phyloP scores from a whole-genome alignment of 83 land plant species.

The Diphasiastrum complanatum region DNA sequence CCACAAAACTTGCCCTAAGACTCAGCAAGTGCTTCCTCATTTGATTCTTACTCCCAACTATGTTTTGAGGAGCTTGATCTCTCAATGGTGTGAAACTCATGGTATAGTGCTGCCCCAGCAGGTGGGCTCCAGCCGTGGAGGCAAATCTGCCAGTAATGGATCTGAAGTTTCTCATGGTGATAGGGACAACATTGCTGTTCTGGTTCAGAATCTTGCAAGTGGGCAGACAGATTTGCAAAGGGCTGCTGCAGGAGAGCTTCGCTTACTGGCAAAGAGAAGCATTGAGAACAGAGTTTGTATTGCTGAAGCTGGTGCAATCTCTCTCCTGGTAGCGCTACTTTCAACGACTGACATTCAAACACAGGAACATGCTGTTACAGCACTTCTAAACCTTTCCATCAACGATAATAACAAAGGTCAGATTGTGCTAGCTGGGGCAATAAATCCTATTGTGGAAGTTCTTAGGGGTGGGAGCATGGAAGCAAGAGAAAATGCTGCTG shows the following conservation, averaged over 20 bases:
- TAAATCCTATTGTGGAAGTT: background rate
- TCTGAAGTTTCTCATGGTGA: background rate
- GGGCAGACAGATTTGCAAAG: background rate
- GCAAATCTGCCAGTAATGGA: background rate
- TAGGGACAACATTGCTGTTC: background rate
- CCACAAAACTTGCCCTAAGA: conserved; percentile 13
- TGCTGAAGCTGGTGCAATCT: background rate
- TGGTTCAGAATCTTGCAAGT: background rate
- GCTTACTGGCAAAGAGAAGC: conserved; percentile 1
- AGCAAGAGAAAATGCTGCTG: background rate
- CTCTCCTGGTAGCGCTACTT: conserved; percentile 1
- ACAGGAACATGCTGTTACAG: background rate
- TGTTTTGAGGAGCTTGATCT: conserved; percentile 14
- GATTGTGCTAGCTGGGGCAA: background rate
- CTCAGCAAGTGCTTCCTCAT: conserved; percentile 10
- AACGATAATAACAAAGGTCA: background rate
- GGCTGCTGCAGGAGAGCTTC: background rate
- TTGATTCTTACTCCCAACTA: conserved; percentile 12
- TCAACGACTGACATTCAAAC: background rate
- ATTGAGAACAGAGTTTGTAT: background rate
- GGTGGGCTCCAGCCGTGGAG: conserved; percentile 2
- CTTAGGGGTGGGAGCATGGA: background rate
- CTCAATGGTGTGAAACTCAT: conserved; percentile 14
- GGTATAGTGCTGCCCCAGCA: conserved; percentile 17
- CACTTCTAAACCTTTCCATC: conserved; percentile 1